Evolutionary conservation across 768 basidiomycete species (phyloP).

Genomic region (Boletus speciosus): DNA sequence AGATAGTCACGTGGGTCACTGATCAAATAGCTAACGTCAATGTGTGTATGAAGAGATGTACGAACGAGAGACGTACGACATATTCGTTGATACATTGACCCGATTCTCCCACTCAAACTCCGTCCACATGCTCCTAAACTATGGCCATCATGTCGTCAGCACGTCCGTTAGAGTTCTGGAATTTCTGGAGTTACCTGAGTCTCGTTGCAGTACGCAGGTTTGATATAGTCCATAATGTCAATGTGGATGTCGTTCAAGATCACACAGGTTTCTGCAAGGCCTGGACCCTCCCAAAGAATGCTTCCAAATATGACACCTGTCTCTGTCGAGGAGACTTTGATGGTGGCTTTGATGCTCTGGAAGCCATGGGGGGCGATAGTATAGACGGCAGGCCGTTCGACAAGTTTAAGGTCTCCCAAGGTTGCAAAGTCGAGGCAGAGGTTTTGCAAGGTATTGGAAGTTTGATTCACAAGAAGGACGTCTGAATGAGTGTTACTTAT

Average conservation of each 20-base stretch:
- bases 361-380: constrained; percentile 95
- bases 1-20: constrained; percentile 89
- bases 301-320: constrained; percentile 98
- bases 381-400: constrained; percentile 91
- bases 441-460: constrained; percentile 89
- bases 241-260: constrained; percentile 97
- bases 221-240: constrained; percentile 66
- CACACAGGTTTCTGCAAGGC: constrained; percentile 84
- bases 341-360: constrained; percentile 98
- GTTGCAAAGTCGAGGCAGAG: constrained; percentile 97
- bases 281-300: constrained; percentile 92
- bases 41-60: not conserved
- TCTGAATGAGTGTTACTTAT: constrained; percentile 42
- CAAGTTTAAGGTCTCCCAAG: constrained; percentile 92
- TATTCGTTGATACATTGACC: constrained; percentile 84
- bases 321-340: constrained; percentile 97
- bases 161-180: not conserved
- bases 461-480: constrained; percentile 96
- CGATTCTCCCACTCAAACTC: constrained; percentile 99
- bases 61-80: constrained; percentile 55
- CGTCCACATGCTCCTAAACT: constrained; percentile 99
- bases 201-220: constrained; percentile 87
- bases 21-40: not conserved
- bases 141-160: constrained; percentile 3
- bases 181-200: constrained; percentile 57